Conservation (phyloP, 495 filamentous ascomycete species). For the Annulohypoxylon maeteangense region DNA sequence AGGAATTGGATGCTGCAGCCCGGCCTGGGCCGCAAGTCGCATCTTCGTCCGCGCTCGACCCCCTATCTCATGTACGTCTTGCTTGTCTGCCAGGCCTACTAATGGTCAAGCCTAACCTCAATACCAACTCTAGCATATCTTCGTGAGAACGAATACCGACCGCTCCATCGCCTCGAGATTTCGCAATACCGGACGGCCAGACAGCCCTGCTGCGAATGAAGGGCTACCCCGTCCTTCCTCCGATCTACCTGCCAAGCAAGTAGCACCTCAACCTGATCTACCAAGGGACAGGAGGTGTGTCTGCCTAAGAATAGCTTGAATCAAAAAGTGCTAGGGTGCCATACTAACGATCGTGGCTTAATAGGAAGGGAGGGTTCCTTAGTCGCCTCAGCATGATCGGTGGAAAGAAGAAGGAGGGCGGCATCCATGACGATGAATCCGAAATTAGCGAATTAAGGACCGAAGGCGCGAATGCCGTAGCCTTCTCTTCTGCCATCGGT, state of each 20-base stretch:
- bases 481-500: slow-evolving; percentile 79
- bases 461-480: slow-evolving; percentile 82
- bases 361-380: slow-evolving; percentile 87
- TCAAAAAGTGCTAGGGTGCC: slow-evolving; percentile 20
- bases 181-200: slow-evolving; percentile 64
- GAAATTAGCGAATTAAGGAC: slow-evolving; percentile 75
- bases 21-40: slow-evolving; percentile 32
- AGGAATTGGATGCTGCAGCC: slow-evolving; percentile 27
- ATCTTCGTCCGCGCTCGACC: slow-evolving; percentile 53
- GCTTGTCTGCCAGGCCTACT: slow-evolving; percentile 1
- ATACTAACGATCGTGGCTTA: slow-evolving; percentile 37
- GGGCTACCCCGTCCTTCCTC: slow-evolving; percentile 52
- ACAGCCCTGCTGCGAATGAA: slow-evolving; percentile 61
- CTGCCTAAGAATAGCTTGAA: not conserved
- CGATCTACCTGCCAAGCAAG: slow-evolving; percentile 48
- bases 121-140: slow-evolving; percentile 67
- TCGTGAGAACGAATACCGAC: slow-evolving; percentile 82
- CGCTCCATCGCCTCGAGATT: slow-evolving; percentile 74
- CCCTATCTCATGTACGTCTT: slow-evolving; percentile 59
- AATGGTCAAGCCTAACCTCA: slow-evolving; percentile 6
- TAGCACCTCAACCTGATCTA: slow-evolving; percentile 48
- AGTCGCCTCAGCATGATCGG: slow-evolving; percentile 82
- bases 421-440: slow-evolving; percentile 74
- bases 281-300: slow-evolving; percentile 76
- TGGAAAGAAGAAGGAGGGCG: slow-evolving; percentile 73